Percentiles rank a stretch among this genome's conserved stretches.
These are phyloP conservation scores for Penicillium lagena DNA, from an alignment of 495 filamentous ascomycete species.

Conservation along the genomic window DNA sequence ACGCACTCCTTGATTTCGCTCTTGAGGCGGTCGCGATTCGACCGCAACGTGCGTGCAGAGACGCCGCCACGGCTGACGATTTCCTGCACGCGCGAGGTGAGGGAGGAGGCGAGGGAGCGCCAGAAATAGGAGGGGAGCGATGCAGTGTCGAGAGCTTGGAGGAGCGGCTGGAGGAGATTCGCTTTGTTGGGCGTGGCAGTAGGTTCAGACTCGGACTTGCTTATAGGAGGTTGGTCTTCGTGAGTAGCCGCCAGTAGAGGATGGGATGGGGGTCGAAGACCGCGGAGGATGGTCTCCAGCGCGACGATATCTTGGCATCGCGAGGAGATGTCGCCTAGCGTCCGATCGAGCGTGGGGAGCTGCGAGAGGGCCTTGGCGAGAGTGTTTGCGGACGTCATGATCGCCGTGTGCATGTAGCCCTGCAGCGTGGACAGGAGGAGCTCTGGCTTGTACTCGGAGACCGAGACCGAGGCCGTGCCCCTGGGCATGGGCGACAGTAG, in stretches of 20 bases:
- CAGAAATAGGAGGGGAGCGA: slow-evolving; percentile 89
- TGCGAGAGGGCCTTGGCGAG: slow-evolving; percentile 69
- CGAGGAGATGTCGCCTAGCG: slow-evolving; percentile 72
- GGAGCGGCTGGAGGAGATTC: slow-evolving; percentile 68
- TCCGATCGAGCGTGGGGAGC: slow-evolving; percentile 74
- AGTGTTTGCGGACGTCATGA: slow-evolving; percentile 66
- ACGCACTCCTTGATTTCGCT: slow-evolving; percentile 81
- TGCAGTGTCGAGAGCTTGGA: slow-evolving; percentile 76
- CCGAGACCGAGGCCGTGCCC: slow-evolving; percentile 1
- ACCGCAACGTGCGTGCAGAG: slow-evolving; percentile 70
- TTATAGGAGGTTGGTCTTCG: neutral
- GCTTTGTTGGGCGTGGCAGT: slow-evolving; percentile 3
- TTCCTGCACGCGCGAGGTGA: slow-evolving; percentile 74
- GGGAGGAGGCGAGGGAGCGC: slow-evolving; percentile 72
- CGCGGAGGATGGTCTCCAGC: slow-evolving; percentile 69
- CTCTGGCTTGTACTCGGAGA: slow-evolving; percentile 47
- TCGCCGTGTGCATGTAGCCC: slow-evolving; percentile 67
- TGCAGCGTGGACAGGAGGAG: slow-evolving; percentile 73
- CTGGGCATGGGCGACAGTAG: slow-evolving; percentile 62
- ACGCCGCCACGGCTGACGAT: slow-evolving; percentile 76
- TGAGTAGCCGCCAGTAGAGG: slow-evolving; percentile 44
- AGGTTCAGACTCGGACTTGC: slow-evolving; percentile 1
- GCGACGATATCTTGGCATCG: slow-evolving; percentile 88
- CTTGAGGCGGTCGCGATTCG: slow-evolving; percentile 66
- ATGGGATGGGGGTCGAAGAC: slow-evolving; percentile 57